Conservation (phyloP, 306 rosid genomes). For the Carpinus viminea region DNA sequence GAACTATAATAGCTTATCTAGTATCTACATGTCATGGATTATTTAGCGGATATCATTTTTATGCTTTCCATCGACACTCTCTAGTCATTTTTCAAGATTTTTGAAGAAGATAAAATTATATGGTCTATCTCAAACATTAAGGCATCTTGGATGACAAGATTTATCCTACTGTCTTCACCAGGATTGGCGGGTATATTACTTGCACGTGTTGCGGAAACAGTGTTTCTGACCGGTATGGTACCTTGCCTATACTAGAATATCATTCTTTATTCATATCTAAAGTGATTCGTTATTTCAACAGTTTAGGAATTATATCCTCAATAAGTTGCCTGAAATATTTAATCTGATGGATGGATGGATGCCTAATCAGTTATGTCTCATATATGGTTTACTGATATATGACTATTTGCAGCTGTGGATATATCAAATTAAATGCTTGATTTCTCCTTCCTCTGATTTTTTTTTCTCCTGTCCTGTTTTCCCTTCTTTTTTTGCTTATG, state of each 20-base stretch:
- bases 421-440: not conserved
- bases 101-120: not conserved
- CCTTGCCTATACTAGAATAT: slow-evolving; percentile 21
- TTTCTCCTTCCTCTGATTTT: not conserved
- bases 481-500: not conserved
- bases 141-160: slow-evolving; percentile 33
- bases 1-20: no score
- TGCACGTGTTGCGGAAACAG: slow-evolving; percentile 55
- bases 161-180: slow-evolving; percentile 41
- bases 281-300: not conserved
- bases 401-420: not conserved
- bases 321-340: not conserved
- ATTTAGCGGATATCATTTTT: not conserved
- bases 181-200: slow-evolving; percentile 85
- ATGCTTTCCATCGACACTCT: no score
- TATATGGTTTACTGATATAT: not conserved
- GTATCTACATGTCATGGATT: not conserved
- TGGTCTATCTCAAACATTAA: slow-evolving; percentile 16
- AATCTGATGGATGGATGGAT: not conserved
- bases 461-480: not conserved
- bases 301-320: not conserved
- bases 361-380: not conserved
- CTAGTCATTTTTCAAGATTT: not conserved
- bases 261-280: slow-evolving; percentile 1
- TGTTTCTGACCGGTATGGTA: slow-evolving; percentile 74